Percentiles rank a stretch among this genome's conserved stretches.
phyloP scores from a whole-genome alignment of 1,284 basidiomycete species.

The Naganishia albida region DNA sequence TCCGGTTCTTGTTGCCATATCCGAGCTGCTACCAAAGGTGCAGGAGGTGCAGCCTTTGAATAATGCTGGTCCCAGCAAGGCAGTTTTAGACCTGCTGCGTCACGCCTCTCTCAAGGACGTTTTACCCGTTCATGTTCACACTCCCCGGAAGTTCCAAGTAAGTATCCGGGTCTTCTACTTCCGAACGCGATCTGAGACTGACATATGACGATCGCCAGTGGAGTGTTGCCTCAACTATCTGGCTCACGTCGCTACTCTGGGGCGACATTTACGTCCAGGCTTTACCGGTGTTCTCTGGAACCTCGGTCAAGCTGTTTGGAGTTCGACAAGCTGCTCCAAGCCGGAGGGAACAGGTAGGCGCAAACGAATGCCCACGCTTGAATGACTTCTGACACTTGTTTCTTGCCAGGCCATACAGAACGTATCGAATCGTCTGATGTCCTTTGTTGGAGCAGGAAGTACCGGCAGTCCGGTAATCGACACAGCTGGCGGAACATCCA shows the following conservation, averaged over 20 bases:
- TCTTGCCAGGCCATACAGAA: slow-evolving; percentile 31
- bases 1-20: slow-evolving; percentile 75
- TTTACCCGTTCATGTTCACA: slow-evolving; percentile 67
- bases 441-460: slow-evolving; percentile 26
- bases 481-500: neutral
- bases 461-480: neutral
- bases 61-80: slow-evolving; percentile 47
- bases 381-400: neutral
- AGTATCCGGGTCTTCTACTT: slow-evolving; percentile 38
- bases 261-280: slow-evolving; percentile 88
- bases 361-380: neutral
- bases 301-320: slow-evolving; percentile 80
- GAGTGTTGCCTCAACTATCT: slow-evolving; percentile 82
- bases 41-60: slow-evolving; percentile 69
- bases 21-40: slow-evolving; percentile 82
- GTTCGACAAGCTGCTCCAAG: slow-evolving; percentile 74
- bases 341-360: slow-evolving; percentile 53
- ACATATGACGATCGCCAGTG: slow-evolving; percentile 59
- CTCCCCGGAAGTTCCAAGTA: slow-evolving; percentile 72
- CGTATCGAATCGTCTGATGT: slow-evolving; percentile 33
- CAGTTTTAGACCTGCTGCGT: slow-evolving; percentile 62
- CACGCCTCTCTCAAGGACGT: slow-evolving; percentile 70
- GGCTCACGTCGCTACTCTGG: slow-evolving; percentile 88
- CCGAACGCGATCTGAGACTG: neutral
- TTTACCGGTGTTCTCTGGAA: slow-evolving; percentile 75